These are phyloP conservation scores for Neurospora africana DNA, from an alignment of 495 filamentous ascomycete species.

Conservation along the genomic window DNA sequence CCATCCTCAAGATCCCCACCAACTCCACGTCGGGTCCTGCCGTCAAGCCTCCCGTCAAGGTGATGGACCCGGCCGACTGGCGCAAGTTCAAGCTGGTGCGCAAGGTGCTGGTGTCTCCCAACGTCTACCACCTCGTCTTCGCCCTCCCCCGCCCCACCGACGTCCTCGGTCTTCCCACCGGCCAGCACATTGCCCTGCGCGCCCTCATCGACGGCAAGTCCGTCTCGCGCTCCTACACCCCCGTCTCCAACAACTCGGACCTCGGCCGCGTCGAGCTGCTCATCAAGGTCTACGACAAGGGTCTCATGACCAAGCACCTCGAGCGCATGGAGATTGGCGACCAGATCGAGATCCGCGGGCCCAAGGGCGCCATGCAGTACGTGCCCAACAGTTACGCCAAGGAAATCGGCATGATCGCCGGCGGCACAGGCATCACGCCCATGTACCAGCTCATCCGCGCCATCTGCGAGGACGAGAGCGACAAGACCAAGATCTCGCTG, in stretches of 20 bases:
- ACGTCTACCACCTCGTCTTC: constrained; percentile 40
- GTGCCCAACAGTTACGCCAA: constrained; percentile 3
- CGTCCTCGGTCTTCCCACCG: constrained; percentile 41
- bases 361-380: constrained; percentile 39
- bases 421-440: constrained; percentile 48
- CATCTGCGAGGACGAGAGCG: constrained; percentile 39
- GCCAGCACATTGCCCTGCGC: constrained; percentile 43
- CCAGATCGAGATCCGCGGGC: constrained; percentile 36
- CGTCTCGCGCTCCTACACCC: constrained; percentile 41
- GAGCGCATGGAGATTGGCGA: constrained; percentile 31
- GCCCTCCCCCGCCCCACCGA: constrained; percentile 29
- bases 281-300: constrained; percentile 39
- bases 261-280: constrained; percentile 35
- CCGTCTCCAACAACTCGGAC: constrained; percentile 42
- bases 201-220: constrained; percentile 31
- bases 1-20: constrained; percentile 5
- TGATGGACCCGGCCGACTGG: constrained; percentile 34
- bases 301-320: constrained; percentile 39
- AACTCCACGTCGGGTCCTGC: constrained; percentile 20
- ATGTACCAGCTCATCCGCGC: constrained; percentile 45
- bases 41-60: constrained; percentile 20
- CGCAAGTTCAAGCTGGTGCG: constrained; percentile 32
- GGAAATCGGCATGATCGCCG: constrained; percentile 39
- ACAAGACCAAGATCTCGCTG: constrained; percentile 38
- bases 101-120: constrained; percentile 33